A percentile compares a stretch with the other conserved stretches of the same genome.
Conservation (phyloP, 2,329 filamentous ascomycete species). For the Pseudocercospora ulei region DNA sequence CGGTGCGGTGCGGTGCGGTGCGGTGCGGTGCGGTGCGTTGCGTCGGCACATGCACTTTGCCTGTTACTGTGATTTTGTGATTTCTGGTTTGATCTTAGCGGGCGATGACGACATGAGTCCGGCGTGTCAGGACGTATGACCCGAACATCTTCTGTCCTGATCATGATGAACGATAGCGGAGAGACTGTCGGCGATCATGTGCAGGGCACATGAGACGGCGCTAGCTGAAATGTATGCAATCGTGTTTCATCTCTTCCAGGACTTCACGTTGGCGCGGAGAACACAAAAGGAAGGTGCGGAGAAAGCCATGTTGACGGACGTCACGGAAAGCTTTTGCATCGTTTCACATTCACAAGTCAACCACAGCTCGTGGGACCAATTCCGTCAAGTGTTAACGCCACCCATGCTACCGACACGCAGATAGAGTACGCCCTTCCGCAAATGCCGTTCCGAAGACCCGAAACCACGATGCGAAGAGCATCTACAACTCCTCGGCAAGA, state of each 20-base stretch:
- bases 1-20: conserved; percentile 6
- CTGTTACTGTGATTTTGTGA: too few relatives aligned
- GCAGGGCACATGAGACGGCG: conserved; percentile 5
- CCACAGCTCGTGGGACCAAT: conserved; percentile 9
- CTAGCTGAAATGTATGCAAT: conserved; percentile 4
- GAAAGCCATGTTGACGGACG: neutral
- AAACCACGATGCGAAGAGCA: too few relatives aligned
- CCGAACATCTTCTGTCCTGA: neutral
- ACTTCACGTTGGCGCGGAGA: neutral
- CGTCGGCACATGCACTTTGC: neutral
- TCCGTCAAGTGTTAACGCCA: conserved; percentile 10
- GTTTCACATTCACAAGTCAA: conserved; percentile 11
- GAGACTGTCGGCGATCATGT: conserved; percentile 1
- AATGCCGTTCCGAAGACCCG: conserved; percentile 5
- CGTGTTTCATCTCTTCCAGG: too few relatives aligned
- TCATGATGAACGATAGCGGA: neutral
- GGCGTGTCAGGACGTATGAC: too few relatives aligned
- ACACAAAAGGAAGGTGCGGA: neutral
- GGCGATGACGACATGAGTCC: conserved; percentile 2
- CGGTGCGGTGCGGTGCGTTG: conserved; percentile 4
- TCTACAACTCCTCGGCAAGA: conserved; percentile 46
- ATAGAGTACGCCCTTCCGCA: conserved; percentile 11
- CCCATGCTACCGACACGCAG: conserved; percentile 10
- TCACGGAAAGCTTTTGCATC: conserved; percentile 15
- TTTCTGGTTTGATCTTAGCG: conserved; percentile 3